These are phyloP conservation scores for Globisporangium perplexum DNA, from an alignment of 352 stramenopile species.

Conservation along the genomic window DNA sequence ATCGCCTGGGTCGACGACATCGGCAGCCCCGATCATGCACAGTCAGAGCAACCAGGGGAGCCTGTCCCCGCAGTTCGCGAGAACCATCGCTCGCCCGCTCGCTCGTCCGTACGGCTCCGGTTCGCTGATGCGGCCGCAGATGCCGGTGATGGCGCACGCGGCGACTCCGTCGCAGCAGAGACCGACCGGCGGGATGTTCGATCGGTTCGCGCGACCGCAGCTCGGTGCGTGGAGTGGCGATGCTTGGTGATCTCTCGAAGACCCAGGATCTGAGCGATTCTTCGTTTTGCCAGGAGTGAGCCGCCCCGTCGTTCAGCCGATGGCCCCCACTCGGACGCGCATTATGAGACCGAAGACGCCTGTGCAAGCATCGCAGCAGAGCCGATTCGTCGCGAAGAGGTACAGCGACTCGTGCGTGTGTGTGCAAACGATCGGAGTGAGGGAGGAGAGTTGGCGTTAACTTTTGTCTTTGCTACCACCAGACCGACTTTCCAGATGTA, in stretches of 20 bases:
- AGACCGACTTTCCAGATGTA: slow-evolving; percentile 17
- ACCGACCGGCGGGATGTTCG: slow-evolving; percentile 48
- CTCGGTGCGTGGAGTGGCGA: slow-evolving; percentile 19
- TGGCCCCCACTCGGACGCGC: slow-evolving; percentile 35
- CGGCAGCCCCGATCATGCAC: slow-evolving; percentile 20
- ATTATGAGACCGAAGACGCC: slow-evolving; percentile 70
- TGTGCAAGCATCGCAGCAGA: slow-evolving; percentile 52
- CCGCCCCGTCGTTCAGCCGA: slow-evolving; percentile 31
- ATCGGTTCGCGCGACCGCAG: slow-evolving; percentile 59
- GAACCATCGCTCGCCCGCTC: slow-evolving; percentile 35
- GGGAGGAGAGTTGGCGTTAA: background rate
- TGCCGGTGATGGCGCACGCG: slow-evolving; percentile 18
- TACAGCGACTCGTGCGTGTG: slow-evolving; percentile 13
- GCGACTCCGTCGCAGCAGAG: slow-evolving; percentile 39
- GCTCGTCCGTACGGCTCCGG: slow-evolving; percentile 19
- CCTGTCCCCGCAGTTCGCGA: slow-evolving; percentile 39
- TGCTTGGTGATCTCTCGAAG: background rate
- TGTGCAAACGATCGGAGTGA: background rate
- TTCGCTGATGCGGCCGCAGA: slow-evolving; percentile 18
- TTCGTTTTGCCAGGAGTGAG: slow-evolving; percentile 7
- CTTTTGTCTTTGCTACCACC: background rate
- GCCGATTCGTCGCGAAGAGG: slow-evolving; percentile 58
- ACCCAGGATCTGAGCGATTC: slow-evolving; percentile 7
- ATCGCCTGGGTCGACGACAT: slow-evolving; percentile 50
- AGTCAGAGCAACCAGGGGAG: slow-evolving; percentile 25